Conservation (phyloP, 2,329 filamentous ascomycete species). For the Colletotrichum australisinense region DNA sequence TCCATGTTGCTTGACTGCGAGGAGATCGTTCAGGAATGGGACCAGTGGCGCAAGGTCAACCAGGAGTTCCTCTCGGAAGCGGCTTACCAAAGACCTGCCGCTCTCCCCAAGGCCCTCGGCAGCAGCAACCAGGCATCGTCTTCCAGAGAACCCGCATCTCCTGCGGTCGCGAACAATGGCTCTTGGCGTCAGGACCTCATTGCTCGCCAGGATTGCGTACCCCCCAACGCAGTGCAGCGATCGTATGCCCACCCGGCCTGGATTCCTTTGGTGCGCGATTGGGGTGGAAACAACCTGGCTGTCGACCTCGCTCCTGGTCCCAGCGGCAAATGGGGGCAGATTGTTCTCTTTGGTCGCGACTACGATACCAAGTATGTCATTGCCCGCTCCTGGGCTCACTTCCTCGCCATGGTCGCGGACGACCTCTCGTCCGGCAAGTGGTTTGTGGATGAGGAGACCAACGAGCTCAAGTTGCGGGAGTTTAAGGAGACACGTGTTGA, state of each 20-base stretch:
- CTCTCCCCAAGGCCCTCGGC: constrained; percentile 78
- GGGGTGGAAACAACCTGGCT: constrained; percentile 98
- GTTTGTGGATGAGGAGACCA: constrained; percentile 90
- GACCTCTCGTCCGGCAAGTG: constrained; percentile 92
- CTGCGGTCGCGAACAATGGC: constrained; percentile 65
- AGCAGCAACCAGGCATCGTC: constrained; percentile 76
- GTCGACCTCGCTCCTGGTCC: constrained; percentile 93
- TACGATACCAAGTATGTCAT: constrained; percentile 99
- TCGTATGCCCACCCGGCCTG: constrained; percentile 93
- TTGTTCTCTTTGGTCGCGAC: constrained; percentile 96
- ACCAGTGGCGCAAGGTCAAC: constrained; percentile 94
- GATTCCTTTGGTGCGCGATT: constrained; percentile 96
- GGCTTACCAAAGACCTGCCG: constrained; percentile 67
- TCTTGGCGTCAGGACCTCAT: constrained; percentile 89
- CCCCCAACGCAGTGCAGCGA: constrained; percentile 87
- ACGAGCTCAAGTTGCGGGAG: constrained; percentile 91
- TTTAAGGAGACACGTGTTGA: constrained; percentile 92
- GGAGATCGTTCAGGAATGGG: constrained; percentile 97
- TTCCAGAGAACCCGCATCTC: constrained; percentile 64
- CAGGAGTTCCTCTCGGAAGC: constrained; percentile 82
- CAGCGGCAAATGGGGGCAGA: constrained; percentile 91
- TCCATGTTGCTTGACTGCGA: constrained; percentile 98
- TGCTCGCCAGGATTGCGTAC: constrained; percentile 87
- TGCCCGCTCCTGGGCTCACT: constrained; percentile 89
- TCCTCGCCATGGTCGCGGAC: constrained; percentile 88